Evolutionary conservation across 2,329 filamentous ascomycete species (phyloP).

Genomic region (Trichoderma atrobrunneum): DNA sequence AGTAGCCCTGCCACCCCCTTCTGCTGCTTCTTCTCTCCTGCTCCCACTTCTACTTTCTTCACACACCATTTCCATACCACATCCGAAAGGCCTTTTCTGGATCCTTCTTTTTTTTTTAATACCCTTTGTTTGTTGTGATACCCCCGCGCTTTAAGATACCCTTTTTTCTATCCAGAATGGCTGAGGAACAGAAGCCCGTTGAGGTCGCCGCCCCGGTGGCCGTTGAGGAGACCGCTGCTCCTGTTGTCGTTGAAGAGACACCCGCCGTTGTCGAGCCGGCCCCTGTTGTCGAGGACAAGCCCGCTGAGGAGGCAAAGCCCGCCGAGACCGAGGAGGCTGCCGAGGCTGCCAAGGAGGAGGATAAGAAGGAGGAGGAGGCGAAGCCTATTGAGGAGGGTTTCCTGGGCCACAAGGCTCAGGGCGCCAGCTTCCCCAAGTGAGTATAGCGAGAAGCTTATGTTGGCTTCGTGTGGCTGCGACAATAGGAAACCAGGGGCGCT

Average conservation of each 20-base stretch:
- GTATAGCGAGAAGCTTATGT: slow-evolving; percentile 33
- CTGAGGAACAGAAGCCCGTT: slow-evolving; percentile 69
- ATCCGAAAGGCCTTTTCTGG: slow-evolving; percentile 36
- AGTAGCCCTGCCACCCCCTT: slow-evolving; percentile 41
- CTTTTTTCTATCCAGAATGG: slow-evolving; percentile 57
- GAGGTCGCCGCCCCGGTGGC: slow-evolving; percentile 45
- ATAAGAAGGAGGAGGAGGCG: slow-evolving; percentile 48
- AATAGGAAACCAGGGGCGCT: background rate
- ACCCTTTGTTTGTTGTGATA: slow-evolving; percentile 51
- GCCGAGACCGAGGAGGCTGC: slow-evolving; percentile 39
- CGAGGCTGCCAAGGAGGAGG: slow-evolving; percentile 42
- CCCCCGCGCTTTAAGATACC: slow-evolving; percentile 44
- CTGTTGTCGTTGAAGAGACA: slow-evolving; percentile 29
- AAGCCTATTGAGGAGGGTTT: slow-evolving; percentile 78
- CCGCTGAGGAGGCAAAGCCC: slow-evolving; percentile 37
- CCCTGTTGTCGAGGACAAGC: slow-evolving; percentile 40
- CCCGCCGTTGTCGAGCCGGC: slow-evolving; percentile 40
- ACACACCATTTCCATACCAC: slow-evolving; percentile 31
- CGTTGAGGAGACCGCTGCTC: slow-evolving; percentile 46
- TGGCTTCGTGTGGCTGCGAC: background rate
- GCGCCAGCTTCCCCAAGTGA: slow-evolving; percentile 82
- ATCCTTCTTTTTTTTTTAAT: slow-evolving; percentile 39
- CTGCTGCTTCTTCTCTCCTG: slow-evolving; percentile 28
- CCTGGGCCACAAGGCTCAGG: slow-evolving; percentile 86
- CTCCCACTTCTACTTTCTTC: slow-evolving; percentile 29